phyloP scores from a whole-genome alignment of 192 early-diverging fungal species.

The Hyaloraphidium curvatum region DNA sequence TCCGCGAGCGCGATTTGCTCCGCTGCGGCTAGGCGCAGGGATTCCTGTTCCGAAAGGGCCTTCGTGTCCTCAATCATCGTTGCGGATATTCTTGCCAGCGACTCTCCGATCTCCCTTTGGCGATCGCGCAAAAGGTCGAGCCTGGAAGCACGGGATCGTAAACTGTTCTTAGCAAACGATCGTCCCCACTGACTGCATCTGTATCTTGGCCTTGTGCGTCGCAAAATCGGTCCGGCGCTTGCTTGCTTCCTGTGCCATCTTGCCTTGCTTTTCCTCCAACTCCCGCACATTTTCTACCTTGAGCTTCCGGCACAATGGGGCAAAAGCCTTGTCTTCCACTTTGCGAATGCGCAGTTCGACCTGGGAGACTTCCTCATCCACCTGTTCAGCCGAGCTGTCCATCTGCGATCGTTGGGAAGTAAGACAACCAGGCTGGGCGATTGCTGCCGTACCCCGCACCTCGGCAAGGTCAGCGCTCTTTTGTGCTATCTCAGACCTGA shows the following conservation, averaged over 20 bases:
- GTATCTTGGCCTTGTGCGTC: constrained; percentile 54
- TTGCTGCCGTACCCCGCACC: no score
- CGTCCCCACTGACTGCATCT: constrained; percentile 38
- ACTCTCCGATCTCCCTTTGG: constrained; percentile 33
- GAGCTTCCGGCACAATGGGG: constrained; percentile 53
- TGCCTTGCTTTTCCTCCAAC: constrained; percentile 60
- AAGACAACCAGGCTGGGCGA: no score
- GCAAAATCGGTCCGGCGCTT: constrained; percentile 59
- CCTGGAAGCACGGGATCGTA: no score
- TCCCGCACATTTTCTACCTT: constrained; percentile 60
- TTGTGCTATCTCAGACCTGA: no score
- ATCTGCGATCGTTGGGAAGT: no score
- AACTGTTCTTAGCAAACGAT: no score
- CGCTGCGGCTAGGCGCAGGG: constrained; percentile 15
- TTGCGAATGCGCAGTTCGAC: constrained; percentile 23
- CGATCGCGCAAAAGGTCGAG: constrained; percentile 56
- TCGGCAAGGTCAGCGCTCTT: no score
- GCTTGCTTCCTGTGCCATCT: constrained; percentile 42
- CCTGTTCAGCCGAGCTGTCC: no score
- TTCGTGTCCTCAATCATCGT: constrained; percentile 19
- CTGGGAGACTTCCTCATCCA: constrained; percentile 18
- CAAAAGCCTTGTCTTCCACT: constrained; percentile 53
- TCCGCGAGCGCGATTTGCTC: constrained; percentile 19
- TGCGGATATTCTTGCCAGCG: constrained; percentile 32
- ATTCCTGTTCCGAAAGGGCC: constrained; percentile 17